Conservation (phyloP, 2,329 filamentous ascomycete genomes). For the Aspergillus neotritici region DNA sequence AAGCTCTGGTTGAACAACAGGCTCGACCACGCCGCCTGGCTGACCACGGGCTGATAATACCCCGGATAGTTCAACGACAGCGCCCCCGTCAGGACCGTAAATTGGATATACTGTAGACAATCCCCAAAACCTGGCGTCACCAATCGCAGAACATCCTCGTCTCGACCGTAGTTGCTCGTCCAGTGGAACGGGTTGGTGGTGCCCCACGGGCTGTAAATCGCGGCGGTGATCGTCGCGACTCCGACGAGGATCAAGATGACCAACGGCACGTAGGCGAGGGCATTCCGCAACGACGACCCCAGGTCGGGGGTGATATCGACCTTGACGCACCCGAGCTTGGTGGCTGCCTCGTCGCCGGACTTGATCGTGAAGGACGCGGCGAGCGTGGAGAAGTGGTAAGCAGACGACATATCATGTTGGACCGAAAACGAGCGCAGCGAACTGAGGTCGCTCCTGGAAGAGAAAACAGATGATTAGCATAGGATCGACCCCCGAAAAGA, state of each 20-base stretch:
- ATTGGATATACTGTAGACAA: conserved; percentile 95
- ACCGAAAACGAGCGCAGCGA: conserved; percentile 67
- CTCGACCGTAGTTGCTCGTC: conserved; percentile 96
- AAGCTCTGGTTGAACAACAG: conserved; percentile 93
- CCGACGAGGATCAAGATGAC: conserved; percentile 73
- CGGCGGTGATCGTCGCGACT: conserved; percentile 74
- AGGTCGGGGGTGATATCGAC: conserved; percentile 80
- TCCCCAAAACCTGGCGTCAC: conserved; percentile 96
- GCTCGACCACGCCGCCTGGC: conserved; percentile 79
- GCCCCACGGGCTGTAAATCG: conserved; percentile 90
- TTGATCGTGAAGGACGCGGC: conserved; percentile 66
- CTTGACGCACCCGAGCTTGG: conserved; percentile 71
- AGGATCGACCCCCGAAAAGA: conserved; percentile 2
- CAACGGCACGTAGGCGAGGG: conserved; percentile 71
- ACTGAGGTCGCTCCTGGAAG: conserved; percentile 41
- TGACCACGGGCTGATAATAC: conserved; percentile 86
- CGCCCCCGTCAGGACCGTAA: conserved; percentile 79
- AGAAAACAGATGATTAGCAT: conserved; percentile 1
- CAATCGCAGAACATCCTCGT: conserved; percentile 82
- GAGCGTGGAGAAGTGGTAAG: conserved; percentile 81
- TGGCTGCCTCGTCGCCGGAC: conserved; percentile 61
- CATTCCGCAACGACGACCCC: conserved; percentile 60
- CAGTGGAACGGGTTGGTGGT: conserved; percentile 85
- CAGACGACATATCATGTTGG: conserved; percentile 67
- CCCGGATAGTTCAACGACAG: conserved; percentile 85